Evolutionary conservation across 495 filamentous ascomycete genomes (phyloP), one percentile per base, ranked within the genome.

Genomic region (Aspergillus sclerotioniger): DNA sequence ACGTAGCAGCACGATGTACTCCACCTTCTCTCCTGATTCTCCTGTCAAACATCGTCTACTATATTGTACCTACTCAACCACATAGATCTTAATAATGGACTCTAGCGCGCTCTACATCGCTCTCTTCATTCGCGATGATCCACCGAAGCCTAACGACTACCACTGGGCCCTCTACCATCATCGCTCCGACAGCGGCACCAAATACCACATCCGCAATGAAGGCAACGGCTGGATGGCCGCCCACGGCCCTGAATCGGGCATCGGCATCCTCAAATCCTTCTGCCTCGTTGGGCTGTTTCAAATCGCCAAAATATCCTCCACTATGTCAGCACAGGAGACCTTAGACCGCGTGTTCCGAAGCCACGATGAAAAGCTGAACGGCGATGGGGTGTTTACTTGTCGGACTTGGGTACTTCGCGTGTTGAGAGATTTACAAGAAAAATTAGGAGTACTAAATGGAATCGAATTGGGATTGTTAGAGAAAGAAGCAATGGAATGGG

Each of bases 141-240:
- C 61, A 35, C 67, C 67, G 13, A 21, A 46, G 6, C 53, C 56
- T 16, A 52, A 67, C 25, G 49, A 65, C 12, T 69, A 56, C 60
- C 58, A 68, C 57, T 66, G 63, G 63, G 63, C 53, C 4, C 50
- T 63, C 3, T 68, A 66, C 46, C 46, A 58, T 29, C 63, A 67
- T 8, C 35, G 44, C 16, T 1, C 16, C 20, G n/a, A 16, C 19
- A 46, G 53, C 16, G 54, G 62, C 15, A 62, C 56, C 43, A 63
- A 54, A 54, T 70, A 65, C 39, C 63, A 66, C 47, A 54, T 64
- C 47, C 44, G 51, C 44, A 61, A 60, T 51, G 44, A 54, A 29
- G 56, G 60, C 15, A 39, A 1, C 35, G 64, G 54, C 20, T 62
- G 59, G 51, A 62, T 62, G 19, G 43, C 60, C 12, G 60, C 49